A percentile compares a stretch with the other conserved stretches of the same genome.
Evolutionary conservation across 208 protist genomes (phyloP).

Genomic region (Leishmania tarentolae): DNA sequence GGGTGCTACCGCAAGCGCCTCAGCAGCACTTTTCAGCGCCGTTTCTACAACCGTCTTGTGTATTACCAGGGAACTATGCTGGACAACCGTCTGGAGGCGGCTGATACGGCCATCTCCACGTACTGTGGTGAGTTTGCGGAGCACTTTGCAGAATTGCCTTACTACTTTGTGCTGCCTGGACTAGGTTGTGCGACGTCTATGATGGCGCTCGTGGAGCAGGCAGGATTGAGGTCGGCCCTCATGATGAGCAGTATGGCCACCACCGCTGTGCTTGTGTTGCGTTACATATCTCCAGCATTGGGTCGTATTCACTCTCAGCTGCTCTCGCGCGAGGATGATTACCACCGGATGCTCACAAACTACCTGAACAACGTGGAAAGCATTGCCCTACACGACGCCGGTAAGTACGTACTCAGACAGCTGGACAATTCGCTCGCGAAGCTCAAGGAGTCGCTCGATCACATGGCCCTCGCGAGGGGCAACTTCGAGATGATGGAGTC

Average conservation of each 20-base stretch:
- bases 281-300: constrained; percentile 65
- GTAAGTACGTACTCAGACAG: constrained; percentile 51
- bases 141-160: constrained; percentile 89
- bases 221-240: constrained; percentile 44
- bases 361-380: constrained; percentile 76
- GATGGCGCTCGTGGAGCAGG: constrained; percentile 61
- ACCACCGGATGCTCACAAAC: constrained; percentile 79
- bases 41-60: constrained; percentile 78
- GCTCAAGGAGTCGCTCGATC: constrained; percentile 71
- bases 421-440: constrained; percentile 62
- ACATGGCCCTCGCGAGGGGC: constrained; percentile 80
- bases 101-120: constrained; percentile 79
- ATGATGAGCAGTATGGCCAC: constrained; percentile 56
- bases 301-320: constrained; percentile 77
- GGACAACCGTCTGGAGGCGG: constrained; percentile 72
- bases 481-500: constrained; percentile 79
- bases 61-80: constrained; percentile 84
- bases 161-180: constrained; percentile 84
- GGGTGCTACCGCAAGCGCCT: constrained; percentile 82
- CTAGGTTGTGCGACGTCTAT: constrained; percentile 66
- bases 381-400: constrained; percentile 82
- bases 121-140: constrained; percentile 91
- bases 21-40: constrained; percentile 70
- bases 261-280: constrained; percentile 58
- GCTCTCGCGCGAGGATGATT: constrained; percentile 74